A percentile compares a stretch with the other conserved stretches of the same genome.
phyloP scores from a whole-genome alignment of 164 flowering plant species.

The Brasenia schreberi region DNA sequence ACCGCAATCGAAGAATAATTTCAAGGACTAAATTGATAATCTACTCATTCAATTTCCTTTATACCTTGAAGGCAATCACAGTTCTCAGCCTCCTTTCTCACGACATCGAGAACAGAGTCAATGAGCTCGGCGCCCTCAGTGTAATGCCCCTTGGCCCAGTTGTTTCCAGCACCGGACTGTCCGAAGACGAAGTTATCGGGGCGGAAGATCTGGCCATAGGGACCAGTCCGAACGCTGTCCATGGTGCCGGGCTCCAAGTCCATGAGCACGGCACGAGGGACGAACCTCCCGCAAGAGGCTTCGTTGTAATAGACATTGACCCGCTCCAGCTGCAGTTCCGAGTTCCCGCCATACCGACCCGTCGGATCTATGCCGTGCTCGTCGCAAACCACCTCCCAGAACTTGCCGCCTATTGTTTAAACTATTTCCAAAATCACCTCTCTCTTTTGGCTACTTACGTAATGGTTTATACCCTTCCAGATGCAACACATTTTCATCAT shows the following conservation, averaged over 20 bases:
- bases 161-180: conserved; percentile 12
- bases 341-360: too few species aligned
- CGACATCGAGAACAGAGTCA: conserved; percentile 45
- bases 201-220: conserved; percentile 26
- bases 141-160: conserved; percentile 16
- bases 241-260: conserved; percentile 52
- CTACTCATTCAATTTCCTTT: too few species aligned
- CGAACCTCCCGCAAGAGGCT: conserved; percentile 33
- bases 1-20: too few species aligned
- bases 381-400: conserved; percentile 36
- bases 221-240: conserved; percentile 41
- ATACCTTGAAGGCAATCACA: conserved; percentile 14
- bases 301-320: conserved; percentile 46
- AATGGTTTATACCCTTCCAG: too few species aligned
- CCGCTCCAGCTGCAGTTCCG: conserved; percentile 27
- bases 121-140: conserved; percentile 15
- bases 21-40: too few species aligned
- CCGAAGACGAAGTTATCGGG: conserved; percentile 14
- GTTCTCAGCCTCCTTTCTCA: conserved; percentile 39
- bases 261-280: conserved; percentile 53
- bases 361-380: conserved; percentile 17
- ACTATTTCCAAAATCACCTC: too few species aligned
- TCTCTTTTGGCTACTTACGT: too few species aligned
- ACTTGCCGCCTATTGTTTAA: conserved; percentile 10
- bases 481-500: too few species aligned